Evolutionary conservation across 208 protist species (phyloP).

Genomic region (Acanthamoeba culbertsoni): DNA sequence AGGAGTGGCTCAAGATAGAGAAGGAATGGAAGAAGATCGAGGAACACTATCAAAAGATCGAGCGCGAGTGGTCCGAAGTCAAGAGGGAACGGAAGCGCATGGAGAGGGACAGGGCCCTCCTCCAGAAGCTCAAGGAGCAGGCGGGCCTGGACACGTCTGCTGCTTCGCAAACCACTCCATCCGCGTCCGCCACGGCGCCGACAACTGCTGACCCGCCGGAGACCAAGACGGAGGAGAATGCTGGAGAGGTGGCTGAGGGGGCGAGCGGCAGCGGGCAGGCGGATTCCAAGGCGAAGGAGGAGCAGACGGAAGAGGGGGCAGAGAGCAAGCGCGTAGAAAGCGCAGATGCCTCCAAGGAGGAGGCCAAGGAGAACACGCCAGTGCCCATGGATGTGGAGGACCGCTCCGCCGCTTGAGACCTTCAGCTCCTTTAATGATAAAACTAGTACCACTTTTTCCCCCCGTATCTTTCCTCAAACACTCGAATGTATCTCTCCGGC

Average conservation of each 20-base stretch:
- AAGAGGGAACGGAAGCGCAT: slow-evolving; percentile 26
- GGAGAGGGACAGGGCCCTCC: not conserved
- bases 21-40: slow-evolving; percentile 58
- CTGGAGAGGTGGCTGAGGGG: too few species aligned
- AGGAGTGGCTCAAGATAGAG: slow-evolving; percentile 40
- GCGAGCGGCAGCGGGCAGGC: not conserved
- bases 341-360: not conserved
- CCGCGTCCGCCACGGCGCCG: not conserved
- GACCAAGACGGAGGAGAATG: too few species aligned
- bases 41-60: slow-evolving; percentile 52
- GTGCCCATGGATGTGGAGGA: not conserved
- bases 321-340: not conserved
- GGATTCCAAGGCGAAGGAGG: not conserved
- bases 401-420: too few species aligned
- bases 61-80: not conserved
- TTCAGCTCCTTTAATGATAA: too few species aligned
- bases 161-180: not conserved
- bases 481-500: too few species aligned
- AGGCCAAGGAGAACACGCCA: not conserved
- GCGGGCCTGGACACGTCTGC: not conserved
- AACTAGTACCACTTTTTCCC: too few species aligned
- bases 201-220: not conserved
- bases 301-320: not conserved
- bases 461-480: too few species aligned
- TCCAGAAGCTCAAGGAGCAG: not conserved